A percentile compares a stretch with the other conserved stretches of the same genome.
Conservation (phyloP, 1,284 basidiomycete species). For the Ceratobasidium sp. region DNA sequence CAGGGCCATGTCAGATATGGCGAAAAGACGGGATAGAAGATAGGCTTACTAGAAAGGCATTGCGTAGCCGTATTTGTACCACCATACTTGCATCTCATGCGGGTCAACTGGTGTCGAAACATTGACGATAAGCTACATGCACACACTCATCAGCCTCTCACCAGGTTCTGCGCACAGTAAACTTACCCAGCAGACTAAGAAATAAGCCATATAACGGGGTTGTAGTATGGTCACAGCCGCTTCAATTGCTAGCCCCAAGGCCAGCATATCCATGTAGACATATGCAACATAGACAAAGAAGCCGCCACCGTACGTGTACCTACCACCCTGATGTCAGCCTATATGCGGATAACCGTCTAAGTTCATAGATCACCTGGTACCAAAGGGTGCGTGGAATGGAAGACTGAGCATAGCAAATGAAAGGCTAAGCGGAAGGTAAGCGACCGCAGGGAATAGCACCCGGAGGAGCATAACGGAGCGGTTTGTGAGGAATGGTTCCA, state of each 20-base stretch:
- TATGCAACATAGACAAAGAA: conserved; percentile 61
- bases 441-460: conserved; percentile 42
- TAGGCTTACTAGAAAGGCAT: conserved; percentile 21
- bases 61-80: conserved; percentile 53
- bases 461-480: conserved; percentile 39
- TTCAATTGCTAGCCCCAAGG: conserved; percentile 57
- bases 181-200: conserved; percentile 49
- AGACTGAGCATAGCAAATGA: conserved; percentile 48
- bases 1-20: neutral
- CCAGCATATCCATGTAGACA: conserved; percentile 53
- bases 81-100: conserved; percentile 59
- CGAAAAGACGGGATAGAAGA: neutral
- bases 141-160: neutral
- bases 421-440: conserved; percentile 48
- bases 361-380: conserved; percentile 51
- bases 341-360: neutral
- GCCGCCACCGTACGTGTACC: conserved; percentile 56
- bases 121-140: conserved; percentile 56
- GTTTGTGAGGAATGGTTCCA: conserved; percentile 42
- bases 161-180: neutral
- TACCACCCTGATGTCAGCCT: neutral
- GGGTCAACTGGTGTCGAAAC: conserved; percentile 58
- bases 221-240: conserved; percentile 49
- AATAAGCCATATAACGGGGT: conserved; percentile 48
- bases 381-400: conserved; percentile 57